Conservation (phyloP, 495 filamentous ascomycete species). For the Sphaerosporella brunnea region DNA sequence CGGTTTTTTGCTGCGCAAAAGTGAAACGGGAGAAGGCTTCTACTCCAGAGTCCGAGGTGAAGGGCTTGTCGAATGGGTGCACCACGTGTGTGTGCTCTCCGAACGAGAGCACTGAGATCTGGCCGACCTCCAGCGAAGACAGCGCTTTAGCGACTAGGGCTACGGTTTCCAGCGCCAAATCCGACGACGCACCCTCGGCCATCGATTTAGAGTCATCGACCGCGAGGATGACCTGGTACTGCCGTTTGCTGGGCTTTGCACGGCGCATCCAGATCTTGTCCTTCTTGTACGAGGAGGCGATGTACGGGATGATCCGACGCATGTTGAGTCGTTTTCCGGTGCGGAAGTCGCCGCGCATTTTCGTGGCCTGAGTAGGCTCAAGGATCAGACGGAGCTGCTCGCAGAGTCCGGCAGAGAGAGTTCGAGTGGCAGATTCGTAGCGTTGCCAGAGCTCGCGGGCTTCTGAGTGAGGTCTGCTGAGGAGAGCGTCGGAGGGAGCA, state of each 20-base stretch:
- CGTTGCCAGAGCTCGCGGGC: conserved; percentile 67
- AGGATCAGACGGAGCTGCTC: conserved; percentile 92
- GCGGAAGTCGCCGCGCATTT: conserved; percentile 89
- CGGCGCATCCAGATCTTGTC: conserved; percentile 99
- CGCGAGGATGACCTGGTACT: conserved; percentile 91
- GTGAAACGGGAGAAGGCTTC: conserved; percentile 67
- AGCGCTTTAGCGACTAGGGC: conserved; percentile 72
- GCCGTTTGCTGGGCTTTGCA: conserved; percentile 71
- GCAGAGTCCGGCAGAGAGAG: conserved; percentile 69
- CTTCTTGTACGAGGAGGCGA: conserved; percentile 88
- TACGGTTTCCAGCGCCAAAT: conserved; percentile 81
- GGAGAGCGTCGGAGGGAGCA: not conserved
- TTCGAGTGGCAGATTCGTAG: conserved; percentile 66
- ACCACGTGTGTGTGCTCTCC: conserved; percentile 72
- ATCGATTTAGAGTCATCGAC: conserved; percentile 92
- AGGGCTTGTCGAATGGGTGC: conserved; percentile 70
- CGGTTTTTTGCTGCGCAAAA: conserved; percentile 68
- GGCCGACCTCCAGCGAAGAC: conserved; percentile 79
- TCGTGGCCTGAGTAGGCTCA: conserved; percentile 82
- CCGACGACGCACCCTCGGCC: conserved; percentile 36
- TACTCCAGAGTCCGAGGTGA: conserved; percentile 66
- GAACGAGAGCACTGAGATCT: conserved; percentile 78
- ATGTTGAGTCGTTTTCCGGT: conserved; percentile 97
- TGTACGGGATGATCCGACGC: conserved; percentile 97
- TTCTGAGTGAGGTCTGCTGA: conserved; percentile 32